Evolutionary conservation across 2,329 filamentous ascomycete species (phyloP).

Genomic region (Ilyonectria destructans): DNA sequence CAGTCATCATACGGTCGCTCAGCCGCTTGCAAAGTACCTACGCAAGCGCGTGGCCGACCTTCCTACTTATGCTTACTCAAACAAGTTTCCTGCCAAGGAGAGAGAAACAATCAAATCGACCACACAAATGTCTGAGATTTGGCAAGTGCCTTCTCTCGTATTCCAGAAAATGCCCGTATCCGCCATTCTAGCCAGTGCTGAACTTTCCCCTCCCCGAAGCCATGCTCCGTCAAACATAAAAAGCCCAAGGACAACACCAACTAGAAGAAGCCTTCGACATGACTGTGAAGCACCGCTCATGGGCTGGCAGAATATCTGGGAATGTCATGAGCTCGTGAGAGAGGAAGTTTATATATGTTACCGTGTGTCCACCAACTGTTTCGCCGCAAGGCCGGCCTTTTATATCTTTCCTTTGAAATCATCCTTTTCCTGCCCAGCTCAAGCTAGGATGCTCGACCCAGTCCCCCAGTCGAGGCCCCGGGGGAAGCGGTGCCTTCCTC

Average conservation of each 20-base stretch:
- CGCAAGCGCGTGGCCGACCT: conserved; percentile 43
- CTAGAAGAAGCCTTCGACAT: conserved; percentile 47
- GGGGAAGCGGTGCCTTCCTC: neutral
- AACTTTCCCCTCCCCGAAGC: conserved; percentile 38
- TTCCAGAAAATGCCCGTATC: conserved; percentile 39
- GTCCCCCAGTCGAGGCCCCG: neutral
- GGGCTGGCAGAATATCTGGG: conserved; percentile 43
- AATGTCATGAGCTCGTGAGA: conserved; percentile 56
- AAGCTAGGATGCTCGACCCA: conserved; percentile 10
- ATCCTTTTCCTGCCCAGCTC: conserved; percentile 14
- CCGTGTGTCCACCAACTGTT: conserved; percentile 43
- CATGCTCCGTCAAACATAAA: conserved; percentile 43
- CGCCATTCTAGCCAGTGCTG: conserved; percentile 51
- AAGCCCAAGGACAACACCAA: conserved; percentile 35
- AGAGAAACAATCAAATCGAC: conserved; percentile 41
- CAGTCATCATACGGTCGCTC: conserved; percentile 51
- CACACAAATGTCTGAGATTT: conserved; percentile 36
- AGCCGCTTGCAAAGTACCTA: conserved; percentile 48
- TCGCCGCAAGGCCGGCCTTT: conserved; percentile 36
- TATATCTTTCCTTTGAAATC: conserved; percentile 30
- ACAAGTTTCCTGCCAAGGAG: conserved; percentile 45
- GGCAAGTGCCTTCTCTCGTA: conserved; percentile 43
- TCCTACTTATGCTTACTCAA: conserved; percentile 47
- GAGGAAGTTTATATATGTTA: conserved; percentile 53
- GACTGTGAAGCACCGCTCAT: conserved; percentile 39